Evolutionary conservation across 1,284 basidiomycete genomes (phyloP).

Genomic region (Leccinum cinnamomeum): DNA sequence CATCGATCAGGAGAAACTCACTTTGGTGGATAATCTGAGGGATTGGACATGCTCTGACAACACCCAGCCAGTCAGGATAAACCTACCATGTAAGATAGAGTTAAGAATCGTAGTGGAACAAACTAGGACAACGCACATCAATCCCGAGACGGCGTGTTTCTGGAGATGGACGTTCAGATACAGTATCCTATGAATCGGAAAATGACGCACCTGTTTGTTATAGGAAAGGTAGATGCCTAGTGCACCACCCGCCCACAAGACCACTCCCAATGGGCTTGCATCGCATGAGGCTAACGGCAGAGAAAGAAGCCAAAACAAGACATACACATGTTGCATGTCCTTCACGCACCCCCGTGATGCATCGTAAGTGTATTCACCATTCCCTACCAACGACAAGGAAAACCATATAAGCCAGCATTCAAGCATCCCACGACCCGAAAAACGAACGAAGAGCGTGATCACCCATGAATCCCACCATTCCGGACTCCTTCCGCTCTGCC

Average conservation of each 20-base stretch:
- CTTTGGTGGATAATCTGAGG: conserved; percentile 81
- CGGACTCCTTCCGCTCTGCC: conserved; percentile 69
- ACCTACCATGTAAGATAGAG: conserved; percentile 42
- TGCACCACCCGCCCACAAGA: conserved; percentile 90
- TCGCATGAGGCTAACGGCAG: conserved; percentile 3
- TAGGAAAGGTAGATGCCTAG: conserved; percentile 86
- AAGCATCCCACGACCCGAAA: background rate
- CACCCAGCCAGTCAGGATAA: conserved; percentile 91
- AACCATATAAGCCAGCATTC: background rate
- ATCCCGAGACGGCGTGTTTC: conserved; percentile 79
- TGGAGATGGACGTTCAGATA: background rate
- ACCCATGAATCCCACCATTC: conserved; percentile 93
- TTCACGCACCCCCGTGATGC: conserved; percentile 72
- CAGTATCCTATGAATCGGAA: background rate
- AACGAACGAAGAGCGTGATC: conserved; percentile 82
- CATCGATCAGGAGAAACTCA: conserved; percentile 27
- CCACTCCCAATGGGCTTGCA: conserved; percentile 41
- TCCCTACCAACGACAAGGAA: conserved; percentile 19
- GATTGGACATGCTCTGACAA: conserved; percentile 92
- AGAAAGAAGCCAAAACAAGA: conserved; percentile 15
- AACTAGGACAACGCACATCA: conserved; percentile 61
- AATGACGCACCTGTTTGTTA: conserved; percentile 61
- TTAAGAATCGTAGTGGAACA: background rate
- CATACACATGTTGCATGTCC: conserved; percentile 92
- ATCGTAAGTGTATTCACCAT: conserved; percentile 93